phyloP scores from a whole-genome alignment of 495 filamentous ascomycete genomes.

The Elasticomyces elasticus region DNA sequence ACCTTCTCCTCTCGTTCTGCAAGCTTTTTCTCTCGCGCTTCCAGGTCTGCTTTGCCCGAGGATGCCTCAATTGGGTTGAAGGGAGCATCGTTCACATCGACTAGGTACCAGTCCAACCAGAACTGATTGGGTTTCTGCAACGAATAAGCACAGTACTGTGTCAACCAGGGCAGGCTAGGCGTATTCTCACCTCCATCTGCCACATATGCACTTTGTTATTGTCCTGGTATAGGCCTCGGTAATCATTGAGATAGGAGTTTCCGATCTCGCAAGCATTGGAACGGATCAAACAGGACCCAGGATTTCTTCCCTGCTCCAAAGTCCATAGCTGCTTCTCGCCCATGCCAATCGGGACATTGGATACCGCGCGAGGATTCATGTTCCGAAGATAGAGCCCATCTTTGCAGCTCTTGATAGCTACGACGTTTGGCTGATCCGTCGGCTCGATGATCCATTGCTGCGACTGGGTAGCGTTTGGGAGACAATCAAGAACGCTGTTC shows the following conservation, averaged over 20 bases:
- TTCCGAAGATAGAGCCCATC: constrained; percentile 5
- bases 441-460: constrained; percentile 2
- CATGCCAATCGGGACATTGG: not conserved
- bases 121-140: not conserved
- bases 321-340: constrained; percentile 9
- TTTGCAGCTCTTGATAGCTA: constrained; percentile 2
- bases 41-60: not conserved
- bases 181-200: not conserved
- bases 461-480: not conserved
- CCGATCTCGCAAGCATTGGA: not conserved
- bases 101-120: constrained; percentile 1
- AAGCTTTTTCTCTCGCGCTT: not conserved
- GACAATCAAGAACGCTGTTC: constrained; percentile 1
- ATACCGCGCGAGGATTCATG: not conserved
- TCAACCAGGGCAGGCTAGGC: too few species aligned
- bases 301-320: not conserved
- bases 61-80: not conserved
- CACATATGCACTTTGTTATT: constrained; percentile 6
- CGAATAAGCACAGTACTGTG: not conserved
- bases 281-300: not conserved
- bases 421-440: not conserved
- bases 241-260: not conserved
- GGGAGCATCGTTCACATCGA: not conserved
- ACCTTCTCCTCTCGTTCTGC: not conserved
- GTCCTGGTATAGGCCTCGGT: not conserved